Conservation (phyloP, 208 protist genomes). For the Leishmania gerbilli region DNA sequence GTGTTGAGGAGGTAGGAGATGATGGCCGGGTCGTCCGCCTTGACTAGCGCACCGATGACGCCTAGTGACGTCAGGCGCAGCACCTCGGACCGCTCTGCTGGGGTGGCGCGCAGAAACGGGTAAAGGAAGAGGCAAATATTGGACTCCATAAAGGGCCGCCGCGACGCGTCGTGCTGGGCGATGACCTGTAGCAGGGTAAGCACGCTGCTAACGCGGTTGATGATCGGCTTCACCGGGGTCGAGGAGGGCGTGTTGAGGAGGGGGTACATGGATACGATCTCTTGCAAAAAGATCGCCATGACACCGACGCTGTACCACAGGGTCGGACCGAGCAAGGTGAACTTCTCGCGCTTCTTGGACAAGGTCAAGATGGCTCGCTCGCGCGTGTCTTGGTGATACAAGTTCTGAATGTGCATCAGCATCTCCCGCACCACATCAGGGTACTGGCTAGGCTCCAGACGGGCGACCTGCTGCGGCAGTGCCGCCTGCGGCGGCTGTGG, state of each 20-base stretch:
- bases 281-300: conserved; percentile 98
- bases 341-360: conserved; percentile 95
- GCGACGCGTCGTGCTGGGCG: conserved; percentile 96
- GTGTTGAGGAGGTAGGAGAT: conserved; percentile 98
- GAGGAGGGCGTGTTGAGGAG: conserved; percentile 85
- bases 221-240: conserved; percentile 54
- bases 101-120: conserved; percentile 98
- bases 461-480: conserved; percentile 16
- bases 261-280: conserved; percentile 98
- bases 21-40: conserved; percentile 88
- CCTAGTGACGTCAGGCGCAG: conserved; percentile 98
- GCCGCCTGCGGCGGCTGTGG: conserved; percentile 21
- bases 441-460: conserved; percentile 28
- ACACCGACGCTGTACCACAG: conserved; percentile 98
- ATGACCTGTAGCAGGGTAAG: conserved; percentile 99
- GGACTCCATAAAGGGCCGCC: conserved; percentile 97
- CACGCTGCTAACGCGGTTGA: conserved; percentile 98
- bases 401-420: conserved; percentile 47
- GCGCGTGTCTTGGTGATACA: conserved; percentile 78
- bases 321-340: conserved; percentile 94
- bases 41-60: conserved; percentile 99
- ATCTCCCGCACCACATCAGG: conserved; percentile 35
- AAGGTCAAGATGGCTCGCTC: conserved; percentile 95
- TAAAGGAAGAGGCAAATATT: conserved; percentile 99
- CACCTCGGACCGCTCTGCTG: conserved; percentile 95